Conservation (phyloP, 305 asterid species). For the Withania somnifera region DNA sequence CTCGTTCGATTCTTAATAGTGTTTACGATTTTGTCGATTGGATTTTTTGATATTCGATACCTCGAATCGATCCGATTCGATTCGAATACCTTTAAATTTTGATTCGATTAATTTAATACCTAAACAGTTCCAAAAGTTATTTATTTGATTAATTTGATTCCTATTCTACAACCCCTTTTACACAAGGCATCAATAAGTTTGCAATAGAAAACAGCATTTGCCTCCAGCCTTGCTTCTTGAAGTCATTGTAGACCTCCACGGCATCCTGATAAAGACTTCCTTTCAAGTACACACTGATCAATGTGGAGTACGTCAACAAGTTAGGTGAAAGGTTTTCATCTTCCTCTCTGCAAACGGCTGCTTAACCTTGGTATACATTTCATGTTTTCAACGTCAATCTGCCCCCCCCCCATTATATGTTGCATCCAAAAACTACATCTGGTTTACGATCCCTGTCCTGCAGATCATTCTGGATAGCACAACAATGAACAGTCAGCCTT, state of each 20-base stretch:
- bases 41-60: too few species aligned
- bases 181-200: conserved; percentile 87
- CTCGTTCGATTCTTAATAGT: too few species aligned
- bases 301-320: conserved; percentile 66
- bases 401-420: conserved; percentile 87
- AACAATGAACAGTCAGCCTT: too few species aligned
- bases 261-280: conserved; percentile 70
- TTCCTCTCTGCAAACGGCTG: conserved; percentile 65
- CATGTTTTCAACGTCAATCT: conserved; percentile 72
- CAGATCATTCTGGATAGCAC: too few species aligned
- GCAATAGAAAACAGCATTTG: conserved; percentile 92
- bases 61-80: too few species aligned
- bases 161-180: conserved; percentile 83
- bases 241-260: conserved; percentile 55
- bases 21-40: too few species aligned
- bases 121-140: too few species aligned
- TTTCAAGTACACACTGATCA: conserved; percentile 71
- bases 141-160: too few species aligned
- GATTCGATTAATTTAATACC: too few species aligned
- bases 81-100: too few species aligned
- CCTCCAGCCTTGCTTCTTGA: conserved; percentile 69
- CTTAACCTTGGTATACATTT: conserved; percentile 63
- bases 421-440: conserved; percentile 65
- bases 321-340: conserved; percentile 54
- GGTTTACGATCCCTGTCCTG: too few species aligned